Percentiles rank a stretch among this genome's conserved stretches.
Evolutionary conservation across 2,329 filamentous ascomycete species (phyloP).

Genomic region (Thermomyces lanuginosus): DNA sequence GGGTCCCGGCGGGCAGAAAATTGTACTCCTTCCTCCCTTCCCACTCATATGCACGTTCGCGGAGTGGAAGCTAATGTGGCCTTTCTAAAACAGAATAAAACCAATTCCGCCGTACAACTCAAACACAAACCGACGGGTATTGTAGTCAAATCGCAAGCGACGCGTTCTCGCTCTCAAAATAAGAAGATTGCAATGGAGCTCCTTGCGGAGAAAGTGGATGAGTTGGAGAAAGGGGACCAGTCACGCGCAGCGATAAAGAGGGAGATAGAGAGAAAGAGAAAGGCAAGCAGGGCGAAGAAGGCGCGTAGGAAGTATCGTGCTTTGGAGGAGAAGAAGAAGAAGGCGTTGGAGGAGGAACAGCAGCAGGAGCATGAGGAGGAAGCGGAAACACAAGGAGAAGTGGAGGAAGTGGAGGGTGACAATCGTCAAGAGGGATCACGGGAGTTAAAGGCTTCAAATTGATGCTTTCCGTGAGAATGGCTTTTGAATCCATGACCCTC

Average conservation of each 20-base stretch:
- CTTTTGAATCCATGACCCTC: too few species aligned
- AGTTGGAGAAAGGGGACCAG: slow-evolving; percentile 54
- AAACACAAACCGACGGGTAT: slow-evolving; percentile 80
- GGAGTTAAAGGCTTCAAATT: too few species aligned
- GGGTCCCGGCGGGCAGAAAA: slow-evolving; percentile 90
- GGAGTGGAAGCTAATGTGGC: not conserved
- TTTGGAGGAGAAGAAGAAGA: slow-evolving; percentile 15
- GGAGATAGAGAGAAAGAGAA: slow-evolving; percentile 53
- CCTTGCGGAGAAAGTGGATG: slow-evolving; percentile 62
- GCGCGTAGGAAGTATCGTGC: slow-evolving; percentile 28
- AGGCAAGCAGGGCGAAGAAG: slow-evolving; percentile 30
- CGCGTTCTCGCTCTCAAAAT: slow-evolving; percentile 73
- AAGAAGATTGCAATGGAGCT: slow-evolving; percentile 66
- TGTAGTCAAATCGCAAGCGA: slow-evolving; percentile 87
- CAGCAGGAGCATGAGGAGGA: slow-evolving; percentile 4
- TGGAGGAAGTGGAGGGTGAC: slow-evolving; percentile 3
- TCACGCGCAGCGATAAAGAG: slow-evolving; percentile 69
- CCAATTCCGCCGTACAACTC: slow-evolving; percentile 81
- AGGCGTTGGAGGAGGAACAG: slow-evolving; percentile 3
- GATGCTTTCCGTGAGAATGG: too few species aligned
- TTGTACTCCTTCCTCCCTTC: slow-evolving; percentile 35
- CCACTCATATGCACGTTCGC: not conserved
- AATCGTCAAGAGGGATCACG: slow-evolving; percentile 1
- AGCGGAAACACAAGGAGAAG: slow-evolving; percentile 5
- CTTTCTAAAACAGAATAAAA: slow-evolving; percentile 56